These are phyloP conservation scores for Parietichytrium sp. DNA, from an alignment of 108 stramenopile genomes.

Conservation along the genomic window DNA sequence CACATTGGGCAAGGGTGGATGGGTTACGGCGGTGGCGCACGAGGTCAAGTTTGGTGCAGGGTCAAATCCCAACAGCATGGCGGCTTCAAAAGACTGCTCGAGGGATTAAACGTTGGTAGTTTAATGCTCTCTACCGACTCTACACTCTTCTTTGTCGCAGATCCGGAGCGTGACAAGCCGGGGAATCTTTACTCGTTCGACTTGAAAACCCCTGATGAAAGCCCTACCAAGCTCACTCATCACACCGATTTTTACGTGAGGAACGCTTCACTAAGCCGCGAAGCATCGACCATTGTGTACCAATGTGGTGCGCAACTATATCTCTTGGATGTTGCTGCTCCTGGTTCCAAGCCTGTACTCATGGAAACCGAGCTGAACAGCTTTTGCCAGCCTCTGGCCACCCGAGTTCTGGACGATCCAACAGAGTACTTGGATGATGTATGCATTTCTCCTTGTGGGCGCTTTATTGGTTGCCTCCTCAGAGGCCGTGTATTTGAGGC, in stretches of 20 bases:
- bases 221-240: background rate
- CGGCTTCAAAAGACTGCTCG: too few relatives aligned
- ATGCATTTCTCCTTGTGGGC: background rate
- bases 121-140: too few relatives aligned
- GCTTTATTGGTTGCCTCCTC: conserved; percentile 2
- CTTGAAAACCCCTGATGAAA: too few relatives aligned
- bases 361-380: background rate
- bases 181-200: too few relatives aligned
- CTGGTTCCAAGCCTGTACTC: background rate
- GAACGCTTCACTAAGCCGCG: background rate
- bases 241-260: conserved; percentile 29
- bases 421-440: background rate
- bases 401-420: background rate
- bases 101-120: too few relatives aligned
- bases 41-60: too few relatives aligned
- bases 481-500: background rate
- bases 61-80: too few relatives aligned
- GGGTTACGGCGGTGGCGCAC: too few relatives aligned
- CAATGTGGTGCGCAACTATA: background rate
- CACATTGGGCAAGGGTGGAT: too few relatives aligned
- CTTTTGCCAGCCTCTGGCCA: too few relatives aligned
- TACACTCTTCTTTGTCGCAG: too few relatives aligned
- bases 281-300: background rate
- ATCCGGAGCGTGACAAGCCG: too few relatives aligned
- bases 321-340: background rate